A percentile compares a stretch with the other conserved stretches of the same genome.
phyloP scores from a whole-genome alignment of 495 filamentous ascomycete genomes.

The Symbiotaphrina buchneri region DNA sequence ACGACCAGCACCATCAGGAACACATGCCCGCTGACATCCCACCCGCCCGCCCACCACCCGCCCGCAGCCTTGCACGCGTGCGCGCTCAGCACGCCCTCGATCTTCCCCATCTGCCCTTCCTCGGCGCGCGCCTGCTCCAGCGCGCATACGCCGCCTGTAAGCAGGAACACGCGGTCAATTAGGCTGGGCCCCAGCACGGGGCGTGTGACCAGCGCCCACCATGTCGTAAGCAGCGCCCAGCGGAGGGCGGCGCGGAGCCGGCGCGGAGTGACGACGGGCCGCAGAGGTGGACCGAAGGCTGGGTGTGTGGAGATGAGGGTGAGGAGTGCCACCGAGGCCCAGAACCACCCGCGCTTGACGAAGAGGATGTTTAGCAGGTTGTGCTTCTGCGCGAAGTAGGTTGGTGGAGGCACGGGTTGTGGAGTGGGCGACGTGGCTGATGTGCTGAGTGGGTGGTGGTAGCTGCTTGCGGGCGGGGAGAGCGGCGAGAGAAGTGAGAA shows the following conservation, averaged over 20 bases:
- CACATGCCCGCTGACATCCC: slow-evolving; percentile 89
- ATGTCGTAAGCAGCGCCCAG: slow-evolving; percentile 45
- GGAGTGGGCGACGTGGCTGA: slow-evolving; percentile 30
- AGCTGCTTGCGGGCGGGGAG: slow-evolving; percentile 26
- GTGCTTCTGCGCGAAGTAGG: slow-evolving; percentile 79
- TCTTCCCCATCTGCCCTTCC: slow-evolving; percentile 17
- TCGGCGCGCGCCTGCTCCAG: slow-evolving; percentile 8
- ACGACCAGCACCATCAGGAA: slow-evolving; percentile 76
- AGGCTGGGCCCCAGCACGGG: slow-evolving; percentile 88
- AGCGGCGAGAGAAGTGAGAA: slow-evolving; percentile 49
- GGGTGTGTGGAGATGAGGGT: slow-evolving; percentile 38
- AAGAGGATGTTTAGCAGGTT: slow-evolving; percentile 84
- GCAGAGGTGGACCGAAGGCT: slow-evolving; percentile 15
- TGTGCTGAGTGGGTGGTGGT: slow-evolving; percentile 1
- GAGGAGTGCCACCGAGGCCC: slow-evolving; percentile 52
- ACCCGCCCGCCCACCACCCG: slow-evolving; percentile 69
- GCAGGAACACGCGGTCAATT: slow-evolving; percentile 63
- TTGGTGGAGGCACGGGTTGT: slow-evolving; percentile 33
- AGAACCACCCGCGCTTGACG: slow-evolving; percentile 88
- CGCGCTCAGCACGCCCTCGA: slow-evolving; percentile 34
- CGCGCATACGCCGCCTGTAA: slow-evolving; percentile 60
- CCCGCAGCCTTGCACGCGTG: slow-evolving; percentile 66
- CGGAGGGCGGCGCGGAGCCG: slow-evolving; percentile 30
- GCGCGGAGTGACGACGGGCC: slow-evolving; percentile 13
- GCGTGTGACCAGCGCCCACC: slow-evolving; percentile 70